Conservation (phyloP, 192 early-diverging fungal genomes). For the Mortierella hygrophila region DNA sequence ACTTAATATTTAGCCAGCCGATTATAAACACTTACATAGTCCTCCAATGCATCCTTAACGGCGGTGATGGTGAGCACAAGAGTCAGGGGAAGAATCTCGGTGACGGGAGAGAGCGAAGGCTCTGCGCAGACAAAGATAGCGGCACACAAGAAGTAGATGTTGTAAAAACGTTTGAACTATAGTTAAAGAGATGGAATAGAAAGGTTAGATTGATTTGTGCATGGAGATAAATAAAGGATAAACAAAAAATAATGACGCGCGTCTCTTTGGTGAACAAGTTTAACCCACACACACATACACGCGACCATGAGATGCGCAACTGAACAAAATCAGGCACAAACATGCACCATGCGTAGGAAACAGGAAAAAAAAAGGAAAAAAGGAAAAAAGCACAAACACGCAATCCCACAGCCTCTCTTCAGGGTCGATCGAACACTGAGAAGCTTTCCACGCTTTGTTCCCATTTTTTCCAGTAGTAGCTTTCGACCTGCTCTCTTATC, state of each 20-base stretch:
- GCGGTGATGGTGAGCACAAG: slow-evolving; percentile 89
- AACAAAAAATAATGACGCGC: slow-evolving; percentile 2
- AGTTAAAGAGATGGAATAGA: not conserved
- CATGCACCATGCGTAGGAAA: not conserved
- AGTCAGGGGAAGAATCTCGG: slow-evolving; percentile 66
- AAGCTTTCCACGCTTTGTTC: not conserved
- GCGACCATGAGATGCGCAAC: slow-evolving; percentile 9
- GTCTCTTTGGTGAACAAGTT: not conserved
- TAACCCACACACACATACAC: not conserved
- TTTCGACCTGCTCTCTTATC: not conserved
- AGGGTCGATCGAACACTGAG: slow-evolving; percentile 1
- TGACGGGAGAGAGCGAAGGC: slow-evolving; percentile 49
- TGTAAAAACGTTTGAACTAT: slow-evolving; percentile 54
- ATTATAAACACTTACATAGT: slow-evolving; percentile 61
- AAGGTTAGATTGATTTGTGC: not conserved
- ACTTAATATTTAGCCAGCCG: slow-evolving; percentile 12
- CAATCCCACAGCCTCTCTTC: not conserved
- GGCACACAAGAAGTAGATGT: slow-evolving; percentile 49
- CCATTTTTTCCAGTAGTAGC: not conserved
- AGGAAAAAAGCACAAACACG: not conserved
- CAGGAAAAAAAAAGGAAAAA: not conserved
- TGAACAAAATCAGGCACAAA: slow-evolving; percentile 11
- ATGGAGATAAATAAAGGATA: not conserved
- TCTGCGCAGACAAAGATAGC: slow-evolving; percentile 54
- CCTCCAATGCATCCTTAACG: slow-evolving; percentile 92